A percentile compares a stretch with the other conserved stretches of the same genome.
Evolutionary conservation across 1,284 basidiomycete genomes (phyloP).

Genomic region (Marasmius sp.): DNA sequence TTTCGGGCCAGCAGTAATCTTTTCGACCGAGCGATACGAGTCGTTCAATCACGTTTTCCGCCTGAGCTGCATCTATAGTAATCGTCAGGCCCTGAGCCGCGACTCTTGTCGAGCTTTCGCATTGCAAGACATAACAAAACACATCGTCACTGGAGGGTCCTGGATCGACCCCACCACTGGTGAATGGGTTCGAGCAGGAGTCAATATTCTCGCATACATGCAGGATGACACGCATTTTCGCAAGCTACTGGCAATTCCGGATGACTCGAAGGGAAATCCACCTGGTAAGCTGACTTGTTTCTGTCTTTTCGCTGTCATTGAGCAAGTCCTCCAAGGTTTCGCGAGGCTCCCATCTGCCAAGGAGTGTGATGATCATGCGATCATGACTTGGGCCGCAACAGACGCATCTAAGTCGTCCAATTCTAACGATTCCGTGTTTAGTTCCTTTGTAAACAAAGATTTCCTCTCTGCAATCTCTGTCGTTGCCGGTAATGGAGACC

Average conservation of each 20-base stretch:
- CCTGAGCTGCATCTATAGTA: slow-evolving; percentile 14
- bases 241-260: not conserved
- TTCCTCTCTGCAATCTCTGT: not conserved
- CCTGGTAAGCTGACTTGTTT: not conserved
- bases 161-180: not conserved
- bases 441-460: not conserved
- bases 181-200: not conserved
- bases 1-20: slow-evolving; percentile 22
- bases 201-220: not conserved
- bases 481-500: not conserved
- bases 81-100: slow-evolving; percentile 18
- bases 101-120: slow-evolving; percentile 6
- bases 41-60: slow-evolving; percentile 18
- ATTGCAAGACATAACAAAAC: not conserved
- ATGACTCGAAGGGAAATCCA: not conserved
- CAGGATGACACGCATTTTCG: not conserved
- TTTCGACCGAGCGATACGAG: slow-evolving; percentile 16
- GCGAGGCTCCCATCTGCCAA: not conserved
- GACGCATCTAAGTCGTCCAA: not conserved
- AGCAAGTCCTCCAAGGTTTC: not conserved
- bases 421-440: not conserved
- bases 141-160: too few species aligned
- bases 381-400: not conserved
- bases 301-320: too few species aligned
- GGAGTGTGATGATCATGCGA: not conserved